Base-by-base conservation (phyloP, 306 rosid species). In the Vachellia collinsii region DNA sequence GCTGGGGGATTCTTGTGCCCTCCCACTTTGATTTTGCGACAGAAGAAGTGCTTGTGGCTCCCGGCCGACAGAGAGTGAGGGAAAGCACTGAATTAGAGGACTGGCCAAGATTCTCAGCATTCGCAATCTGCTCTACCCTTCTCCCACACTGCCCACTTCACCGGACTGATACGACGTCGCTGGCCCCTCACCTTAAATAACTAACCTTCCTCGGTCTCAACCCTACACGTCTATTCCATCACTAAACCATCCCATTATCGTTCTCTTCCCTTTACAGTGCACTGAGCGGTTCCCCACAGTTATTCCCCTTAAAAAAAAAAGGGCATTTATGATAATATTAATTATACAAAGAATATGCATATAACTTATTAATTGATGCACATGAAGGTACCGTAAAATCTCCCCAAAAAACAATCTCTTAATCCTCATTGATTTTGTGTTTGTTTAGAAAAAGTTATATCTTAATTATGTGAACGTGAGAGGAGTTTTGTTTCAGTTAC, bases 31-130 rank as follows among this genome's bases (percentile, higher is more conserved):
- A 53, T 66, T 62, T 39, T 71, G 37, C 56, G 64, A 62, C 16
- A 56, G 48, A 29, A 74, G 48, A 48, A 48, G n/a, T 0, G 64
- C 56, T 58, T 83, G 72, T 77, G 75, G 74, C 51, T 68, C 80
- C 71, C 82, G 38, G 36, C 78, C 19, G 50, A 80, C 61, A 72
- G 16, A 17, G 75, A 14, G 47, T 3, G 72, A 8, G 41, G 19
- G 29, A 56, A 42, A 41, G 23, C 70, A 61, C 67, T 75, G 54
- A 58, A 41, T 54, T 6, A 20, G 42, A 75, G 42, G 70, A 41
- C 3, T 13, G 44, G 64, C 10, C 25, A 14, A 59, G 72, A 29
- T 25, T 76, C 61, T 16, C 17, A 23, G 54, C 67, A 38, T 39
- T 20, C 58, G 78, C 8, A 0, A 6, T 16, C 13, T 4, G 51